Evolutionary conservation across 2,329 filamentous ascomycete genomes (phyloP).

Genomic region (Alternaria postmessia): DNA sequence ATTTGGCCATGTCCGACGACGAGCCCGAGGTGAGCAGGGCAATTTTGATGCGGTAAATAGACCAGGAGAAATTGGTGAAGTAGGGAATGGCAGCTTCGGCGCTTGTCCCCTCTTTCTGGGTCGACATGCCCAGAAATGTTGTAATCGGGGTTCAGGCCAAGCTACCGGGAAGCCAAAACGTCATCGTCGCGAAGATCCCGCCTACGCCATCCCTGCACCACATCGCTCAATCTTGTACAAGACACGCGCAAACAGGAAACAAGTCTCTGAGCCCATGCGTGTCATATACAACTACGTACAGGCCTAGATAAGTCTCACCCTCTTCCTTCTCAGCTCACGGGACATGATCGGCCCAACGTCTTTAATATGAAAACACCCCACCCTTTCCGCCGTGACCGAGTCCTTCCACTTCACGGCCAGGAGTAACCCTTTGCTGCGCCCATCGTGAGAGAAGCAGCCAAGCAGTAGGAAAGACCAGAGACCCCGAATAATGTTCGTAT

Average conservation of each 20-base stretch:
- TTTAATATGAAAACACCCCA: too few relatives aligned
- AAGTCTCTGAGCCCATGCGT: too few relatives aligned
- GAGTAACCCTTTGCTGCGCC: too few relatives aligned
- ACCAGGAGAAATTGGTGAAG: conserved; percentile 26
- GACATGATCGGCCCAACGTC: too few relatives aligned
- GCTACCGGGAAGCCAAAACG: conserved; percentile 33
- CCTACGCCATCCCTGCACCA: conserved; percentile 28
- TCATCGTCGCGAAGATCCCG: conserved; percentile 33
- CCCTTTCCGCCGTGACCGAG: too few relatives aligned
- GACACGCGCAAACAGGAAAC: background rate
- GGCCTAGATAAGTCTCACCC: too few relatives aligned
- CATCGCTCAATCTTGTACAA: conserved; percentile 23
- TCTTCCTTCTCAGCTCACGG: too few relatives aligned
- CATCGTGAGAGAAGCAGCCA: too few relatives aligned
- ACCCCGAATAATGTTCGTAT: too few relatives aligned
- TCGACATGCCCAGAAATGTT: conserved; percentile 37
- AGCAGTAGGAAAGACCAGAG: too few relatives aligned
- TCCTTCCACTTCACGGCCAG: too few relatives aligned
- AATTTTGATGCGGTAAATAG: conserved; percentile 30
- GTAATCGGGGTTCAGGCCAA: conserved; percentile 33
- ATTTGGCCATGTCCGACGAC: conserved; percentile 47
- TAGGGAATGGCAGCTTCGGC: conserved; percentile 26
- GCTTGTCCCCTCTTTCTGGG: conserved; percentile 21
- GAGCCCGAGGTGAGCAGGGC: conserved; percentile 29
- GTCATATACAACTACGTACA: too few relatives aligned